phyloP scores from a whole-genome alignment of 2,329 filamentous ascomycete genomes.

The Claviceps maximensis region DNA sequence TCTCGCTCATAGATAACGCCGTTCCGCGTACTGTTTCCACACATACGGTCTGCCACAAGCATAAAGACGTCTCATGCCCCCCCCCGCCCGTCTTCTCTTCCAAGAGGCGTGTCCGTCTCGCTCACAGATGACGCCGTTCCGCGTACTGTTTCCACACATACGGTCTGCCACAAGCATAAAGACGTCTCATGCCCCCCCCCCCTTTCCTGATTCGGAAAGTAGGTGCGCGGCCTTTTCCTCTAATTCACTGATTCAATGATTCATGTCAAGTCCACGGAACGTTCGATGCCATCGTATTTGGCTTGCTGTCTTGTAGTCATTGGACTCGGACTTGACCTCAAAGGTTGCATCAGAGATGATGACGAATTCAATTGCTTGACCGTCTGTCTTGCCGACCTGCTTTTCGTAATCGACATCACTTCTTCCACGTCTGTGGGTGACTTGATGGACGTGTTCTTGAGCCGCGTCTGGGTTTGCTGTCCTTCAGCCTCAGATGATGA shows the following conservation, averaged over 20 bases:
- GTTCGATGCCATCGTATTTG: constrained; percentile 21
- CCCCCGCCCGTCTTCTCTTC: no score
- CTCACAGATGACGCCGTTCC: no score
- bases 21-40: no score
- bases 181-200: not conserved
- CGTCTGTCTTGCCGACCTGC: not conserved
- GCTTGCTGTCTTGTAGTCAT: not conserved
- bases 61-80: no score
- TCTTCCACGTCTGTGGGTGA: constrained; percentile 2
- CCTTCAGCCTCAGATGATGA: constrained; percentile 6
- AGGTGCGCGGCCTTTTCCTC: no score
- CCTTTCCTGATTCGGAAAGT: no score
- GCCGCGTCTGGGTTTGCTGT: not conserved
- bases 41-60: no score
- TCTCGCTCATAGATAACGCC: no score
- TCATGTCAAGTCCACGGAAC: constrained; percentile 9
- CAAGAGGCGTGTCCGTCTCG: no score
- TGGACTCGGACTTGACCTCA: constrained; percentile 3
- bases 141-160: no score
- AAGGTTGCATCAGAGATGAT: constrained; percentile 4
- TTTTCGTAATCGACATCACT: not conserved
- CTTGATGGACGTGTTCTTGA: not conserved
- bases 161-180: no score
- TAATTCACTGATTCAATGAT: not conserved
- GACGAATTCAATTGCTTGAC: not conserved